Evolutionary conservation across 2,329 filamentous ascomycete species (phyloP), one percentile per base, ranked within the genome.

Genomic region (Furcasterigmium furcatum): DNA sequence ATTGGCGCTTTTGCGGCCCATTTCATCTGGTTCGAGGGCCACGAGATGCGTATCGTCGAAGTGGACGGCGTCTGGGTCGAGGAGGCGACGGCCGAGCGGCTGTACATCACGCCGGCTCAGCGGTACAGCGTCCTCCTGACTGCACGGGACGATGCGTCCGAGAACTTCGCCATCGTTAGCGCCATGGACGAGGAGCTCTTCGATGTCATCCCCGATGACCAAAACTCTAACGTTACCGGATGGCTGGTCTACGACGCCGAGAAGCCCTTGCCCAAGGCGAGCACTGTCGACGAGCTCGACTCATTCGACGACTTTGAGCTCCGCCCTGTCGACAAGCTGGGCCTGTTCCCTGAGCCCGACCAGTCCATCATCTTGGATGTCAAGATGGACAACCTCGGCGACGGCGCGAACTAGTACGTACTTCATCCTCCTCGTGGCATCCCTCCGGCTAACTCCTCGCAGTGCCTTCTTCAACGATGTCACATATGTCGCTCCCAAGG

Each of bases 371-470:
- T 67, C 2, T 66, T 84, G 7, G 61, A 55, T 40, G 60, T 74
- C n/a, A 58, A 59, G 44, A 87, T 88, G 79, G 75, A 82, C 55
- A 83, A 85, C 49, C 73, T 90, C 10, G 73, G 72, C 19, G 76
- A 91, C 47, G 87, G 87, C 2, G 79, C 78, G 19, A 70, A 65
- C 55, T 84, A 84, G 68, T 71, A 53, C 53, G 64, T 39, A 8
- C 10, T 4, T 10, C 29, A 9, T 18, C 12, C 6, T 4, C 30
- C 27, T 16, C 9, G 16, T 2, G 14, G 38, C 7, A 4, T 12
- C 16, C 20, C 16, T n/a, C n/a, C 19, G 9, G 22, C 44, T 42
- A 25, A 52, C 13, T 20, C 10, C 5, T 7, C 2, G 9, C n/a
- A 69, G 65, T 51, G 76, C 72, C 40, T 77, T 77, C 52, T 70